Conservation (phyloP, 345 rosid genomes). For the Eucalyptus erythrocorys region DNA sequence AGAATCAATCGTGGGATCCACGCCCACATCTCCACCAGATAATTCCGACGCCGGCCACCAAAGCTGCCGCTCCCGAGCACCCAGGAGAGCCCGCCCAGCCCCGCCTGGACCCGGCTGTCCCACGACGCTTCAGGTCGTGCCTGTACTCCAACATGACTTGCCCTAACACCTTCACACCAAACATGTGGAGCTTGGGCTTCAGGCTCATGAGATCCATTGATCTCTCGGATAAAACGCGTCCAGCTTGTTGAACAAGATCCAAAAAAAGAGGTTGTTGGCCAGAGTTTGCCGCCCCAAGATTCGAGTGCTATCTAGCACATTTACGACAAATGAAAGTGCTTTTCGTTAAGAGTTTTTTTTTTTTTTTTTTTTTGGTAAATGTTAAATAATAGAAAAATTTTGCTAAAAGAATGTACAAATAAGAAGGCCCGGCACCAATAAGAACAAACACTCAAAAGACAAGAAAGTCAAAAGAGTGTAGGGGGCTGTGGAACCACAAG, state of each 20-base stretch:
- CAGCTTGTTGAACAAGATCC: conserved; percentile 73
- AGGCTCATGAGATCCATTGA: conserved; percentile 53
- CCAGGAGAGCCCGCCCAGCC: not conserved
- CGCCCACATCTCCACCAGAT: conserved; percentile 38
- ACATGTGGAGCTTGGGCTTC: conserved; percentile 57
- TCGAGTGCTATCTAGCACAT: conserved; percentile 77
- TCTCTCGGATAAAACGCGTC: conserved; percentile 82
- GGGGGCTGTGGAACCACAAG: too few relatives aligned
- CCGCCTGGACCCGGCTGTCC: not conserved
- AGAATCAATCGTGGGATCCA: conserved; percentile 17
- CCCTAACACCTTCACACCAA: conserved; percentile 71
- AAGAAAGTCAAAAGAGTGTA: too few relatives aligned
- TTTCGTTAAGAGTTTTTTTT: not conserved
- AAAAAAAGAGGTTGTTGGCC: conserved; percentile 60
- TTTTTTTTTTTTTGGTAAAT: too few relatives aligned
- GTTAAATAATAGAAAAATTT: too few relatives aligned
- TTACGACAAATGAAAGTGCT: not conserved
- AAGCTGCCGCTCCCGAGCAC: conserved; percentile 11
- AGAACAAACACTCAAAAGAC: too few relatives aligned
- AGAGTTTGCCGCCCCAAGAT: conserved; percentile 57
- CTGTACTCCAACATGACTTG: conserved; percentile 57
- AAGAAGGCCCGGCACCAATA: too few relatives aligned
- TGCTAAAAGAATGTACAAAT: too few relatives aligned
- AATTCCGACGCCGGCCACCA: conserved; percentile 38
- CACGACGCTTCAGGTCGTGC: conserved; percentile 39